Percentiles rank a stretch among this genome's conserved stretches.
Evolutionary conservation across 2,329 filamentous ascomycete species (phyloP).

Genomic region (Cucurbitaria berberidis): DNA sequence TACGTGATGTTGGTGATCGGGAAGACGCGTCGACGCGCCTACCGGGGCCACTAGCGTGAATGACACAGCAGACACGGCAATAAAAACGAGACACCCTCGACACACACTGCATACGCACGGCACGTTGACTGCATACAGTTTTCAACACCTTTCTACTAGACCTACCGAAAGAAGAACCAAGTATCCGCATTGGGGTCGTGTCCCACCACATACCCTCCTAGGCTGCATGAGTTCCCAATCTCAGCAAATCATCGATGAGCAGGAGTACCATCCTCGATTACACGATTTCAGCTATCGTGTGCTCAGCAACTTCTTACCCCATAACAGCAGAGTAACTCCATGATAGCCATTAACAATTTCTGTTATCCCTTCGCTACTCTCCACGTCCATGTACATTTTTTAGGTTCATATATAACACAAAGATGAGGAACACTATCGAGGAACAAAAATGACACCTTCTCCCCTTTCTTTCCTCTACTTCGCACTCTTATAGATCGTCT

Average conservation of each 20-base stretch:
- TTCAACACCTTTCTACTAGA: conserved; percentile 17
- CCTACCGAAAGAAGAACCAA: conserved; percentile 18
- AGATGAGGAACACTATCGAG: too few species aligned
- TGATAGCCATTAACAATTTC: too few species aligned
- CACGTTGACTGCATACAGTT: conserved; percentile 30
- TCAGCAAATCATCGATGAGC: neutral
- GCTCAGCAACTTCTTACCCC: too few species aligned
- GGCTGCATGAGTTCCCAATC: neutral
- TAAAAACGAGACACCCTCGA: neutral
- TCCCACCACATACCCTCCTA: conserved; percentile 8
- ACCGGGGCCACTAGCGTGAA: conserved; percentile 1
- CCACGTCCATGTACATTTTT: too few species aligned
- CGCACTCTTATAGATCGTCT: conserved; percentile 19
- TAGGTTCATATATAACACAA: too few species aligned
- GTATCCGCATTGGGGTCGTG: neutral
- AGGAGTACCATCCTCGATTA: neutral
- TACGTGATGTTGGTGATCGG: neutral
- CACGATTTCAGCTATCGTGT: neutral
- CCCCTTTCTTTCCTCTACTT: neutral
- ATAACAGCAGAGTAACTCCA: neutral
- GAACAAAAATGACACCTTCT: too few species aligned
- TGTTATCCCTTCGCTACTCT: too few species aligned
- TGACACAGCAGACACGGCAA: conserved; percentile 5
- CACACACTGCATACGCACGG: conserved; percentile 22
- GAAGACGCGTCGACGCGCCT: conserved; percentile 25